These are phyloP conservation scores for Pseudonitzschia delicatissima DNA, from an alignment of 108 stramenopile genomes.

Conservation along the genomic window DNA sequence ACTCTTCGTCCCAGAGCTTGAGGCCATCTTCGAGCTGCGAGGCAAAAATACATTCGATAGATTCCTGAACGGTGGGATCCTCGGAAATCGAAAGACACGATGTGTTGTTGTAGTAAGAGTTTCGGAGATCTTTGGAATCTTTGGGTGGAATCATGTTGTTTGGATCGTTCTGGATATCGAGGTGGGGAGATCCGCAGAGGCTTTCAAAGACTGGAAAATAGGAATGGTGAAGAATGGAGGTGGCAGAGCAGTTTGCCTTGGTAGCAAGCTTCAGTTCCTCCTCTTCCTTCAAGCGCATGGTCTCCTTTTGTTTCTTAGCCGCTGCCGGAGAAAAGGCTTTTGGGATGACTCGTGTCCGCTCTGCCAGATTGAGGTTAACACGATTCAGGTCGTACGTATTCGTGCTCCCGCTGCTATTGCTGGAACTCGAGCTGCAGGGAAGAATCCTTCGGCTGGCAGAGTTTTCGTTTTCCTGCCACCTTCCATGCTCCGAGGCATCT, in stretches of 20 bases:
- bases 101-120: neutral
- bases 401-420: neutral
- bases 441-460: neutral
- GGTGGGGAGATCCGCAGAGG: neutral
- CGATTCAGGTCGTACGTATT: no score
- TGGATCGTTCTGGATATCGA: neutral
- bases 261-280: neutral
- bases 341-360: neutral
- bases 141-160: neutral
- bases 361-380: neutral
- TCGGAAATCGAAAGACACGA: conserved; percentile 13
- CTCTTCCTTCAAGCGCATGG: neutral
- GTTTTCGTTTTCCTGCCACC: conserved; percentile 5
- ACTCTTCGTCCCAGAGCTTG: conserved; percentile 26
- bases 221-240: conserved; percentile 3
- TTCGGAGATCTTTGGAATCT: neutral
- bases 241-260: neutral
- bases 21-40: conserved; percentile 41
- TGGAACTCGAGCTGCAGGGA: neutral
- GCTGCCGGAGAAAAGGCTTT: neutral
- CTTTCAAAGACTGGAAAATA: conserved; percentile 7
- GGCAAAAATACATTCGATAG: conserved; percentile 63
- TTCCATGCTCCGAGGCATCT: neutral
- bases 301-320: neutral
- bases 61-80: conserved; percentile 61